Percentiles rank a stretch among this genome's conserved stretches.
Conservation (phyloP, 2,329 filamentous ascomycete genomes). For the Cercospora sp. region DNA sequence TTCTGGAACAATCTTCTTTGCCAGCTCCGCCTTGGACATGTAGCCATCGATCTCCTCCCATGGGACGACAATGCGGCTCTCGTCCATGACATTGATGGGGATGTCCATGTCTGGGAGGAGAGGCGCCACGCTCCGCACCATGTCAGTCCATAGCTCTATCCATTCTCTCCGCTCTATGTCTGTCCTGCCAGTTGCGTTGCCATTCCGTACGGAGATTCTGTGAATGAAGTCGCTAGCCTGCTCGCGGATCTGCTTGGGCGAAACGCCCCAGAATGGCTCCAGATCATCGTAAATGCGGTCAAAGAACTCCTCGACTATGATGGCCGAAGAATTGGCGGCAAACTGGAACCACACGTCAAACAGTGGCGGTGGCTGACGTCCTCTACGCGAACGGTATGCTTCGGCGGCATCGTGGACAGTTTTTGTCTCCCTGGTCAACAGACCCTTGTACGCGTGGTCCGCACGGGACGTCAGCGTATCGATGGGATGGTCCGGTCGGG, state of each 20-base stretch:
- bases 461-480: slow-evolving; percentile 42
- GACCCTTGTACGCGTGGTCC: slow-evolving; percentile 35
- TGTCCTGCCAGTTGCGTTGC: slow-evolving; percentile 39
- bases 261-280: slow-evolving; percentile 52
- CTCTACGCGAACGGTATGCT: slow-evolving; percentile 48
- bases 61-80: slow-evolving; percentile 50
- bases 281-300: slow-evolving; percentile 55
- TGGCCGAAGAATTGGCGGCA: slow-evolving; percentile 44
- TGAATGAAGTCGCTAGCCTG: slow-evolving; percentile 44
- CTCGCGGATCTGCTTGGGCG: slow-evolving; percentile 45
- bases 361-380: slow-evolving; percentile 53
- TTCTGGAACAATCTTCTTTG: slow-evolving; percentile 34
- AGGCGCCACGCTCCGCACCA: slow-evolving; percentile 43
- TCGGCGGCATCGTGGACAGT: slow-evolving; percentile 43
- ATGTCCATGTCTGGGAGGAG: slow-evolving; percentile 51
- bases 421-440: slow-evolving; percentile 43
- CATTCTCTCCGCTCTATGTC: slow-evolving; percentile 38
- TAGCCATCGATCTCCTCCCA: slow-evolving; percentile 49
- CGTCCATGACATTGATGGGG: slow-evolving; percentile 53
- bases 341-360: slow-evolving; percentile 53
- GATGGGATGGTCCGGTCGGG: slow-evolving; percentile 42
- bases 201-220: slow-evolving; percentile 46
- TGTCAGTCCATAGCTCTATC: slow-evolving; percentile 46
- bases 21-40: slow-evolving; percentile 38
- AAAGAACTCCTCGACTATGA: slow-evolving; percentile 54